Evolutionary conservation across 169 alveolate species (phyloP).

Genomic region (Plasmodium coatneyi): DNA sequence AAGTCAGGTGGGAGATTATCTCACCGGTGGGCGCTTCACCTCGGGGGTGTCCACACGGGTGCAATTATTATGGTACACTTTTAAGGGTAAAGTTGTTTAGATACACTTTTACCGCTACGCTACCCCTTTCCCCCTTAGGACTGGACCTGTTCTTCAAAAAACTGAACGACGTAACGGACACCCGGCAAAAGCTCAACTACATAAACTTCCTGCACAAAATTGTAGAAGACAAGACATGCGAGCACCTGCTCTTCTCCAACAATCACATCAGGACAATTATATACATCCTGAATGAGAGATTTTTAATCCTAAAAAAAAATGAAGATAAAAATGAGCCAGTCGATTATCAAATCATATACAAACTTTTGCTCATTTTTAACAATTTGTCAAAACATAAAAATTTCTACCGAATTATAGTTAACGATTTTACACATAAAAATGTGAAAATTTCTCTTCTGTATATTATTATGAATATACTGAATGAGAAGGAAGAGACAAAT

Average conservation of each 20-base stretch:
- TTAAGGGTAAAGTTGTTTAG: background rate
- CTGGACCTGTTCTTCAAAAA: slow-evolving; percentile 61
- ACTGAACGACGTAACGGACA: slow-evolving; percentile 43
- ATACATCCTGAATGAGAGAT: slow-evolving; percentile 63
- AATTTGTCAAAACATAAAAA: slow-evolving; percentile 52
- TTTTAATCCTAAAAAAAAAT: slow-evolving; percentile 24
- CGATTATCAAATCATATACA: slow-evolving; percentile 71
- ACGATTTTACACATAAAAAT: slow-evolving; percentile 73
- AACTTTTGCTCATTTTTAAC: slow-evolving; percentile 53
- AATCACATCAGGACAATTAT: slow-evolving; percentile 71
- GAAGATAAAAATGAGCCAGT: slow-evolving; percentile 44
- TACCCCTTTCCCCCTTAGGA: slow-evolving; percentile 10
- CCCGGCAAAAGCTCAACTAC: slow-evolving; percentile 48
- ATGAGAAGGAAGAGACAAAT: slow-evolving; percentile 18
- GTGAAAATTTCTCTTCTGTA: slow-evolving; percentile 57
- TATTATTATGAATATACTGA: slow-evolving; percentile 71
- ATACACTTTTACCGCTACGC: background rate
- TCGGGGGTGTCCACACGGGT: background rate
- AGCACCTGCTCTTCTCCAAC: slow-evolving; percentile 35
- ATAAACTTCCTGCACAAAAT: slow-evolving; percentile 52
- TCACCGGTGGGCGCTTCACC: background rate
- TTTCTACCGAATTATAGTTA: slow-evolving; percentile 40
- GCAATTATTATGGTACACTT: background rate
- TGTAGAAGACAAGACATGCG: slow-evolving; percentile 54
- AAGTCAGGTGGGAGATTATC: background rate